Base-by-base conservation (phyloP, 306 rosid species). In the Cicer yamashitae region DNA sequence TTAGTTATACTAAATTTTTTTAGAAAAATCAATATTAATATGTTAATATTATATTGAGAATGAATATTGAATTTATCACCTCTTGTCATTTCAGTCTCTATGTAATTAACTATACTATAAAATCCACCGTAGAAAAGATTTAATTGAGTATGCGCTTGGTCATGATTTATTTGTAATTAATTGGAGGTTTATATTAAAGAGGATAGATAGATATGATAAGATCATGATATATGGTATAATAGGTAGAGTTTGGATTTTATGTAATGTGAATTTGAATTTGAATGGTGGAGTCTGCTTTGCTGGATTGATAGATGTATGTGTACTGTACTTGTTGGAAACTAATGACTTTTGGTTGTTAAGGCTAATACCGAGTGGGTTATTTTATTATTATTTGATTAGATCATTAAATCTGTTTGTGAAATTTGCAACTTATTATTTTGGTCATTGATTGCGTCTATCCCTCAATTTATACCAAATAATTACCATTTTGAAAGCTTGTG, bases 231-330 rank as follows among this genome's bases (percentile, higher is more conserved):
- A 56, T 0, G 38, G 34, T 30, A 52, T 69, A 50, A 25, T 67
- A 7, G 22, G 4, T 40, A 37, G 81, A 50, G 47, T 75, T 70
- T 43, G 79, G 50, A 56, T 52, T 61, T 74, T 25, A 47, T 78
- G 44, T 73, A 44, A 66, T 70, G 77, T 50, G 82, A 62, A 70
- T 77, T 10, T 71, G 79, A 72, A 82, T 60, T 10, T 71, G 79
- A 72, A 82, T 60, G 86, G 83, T 70, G 82, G 82, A 73, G 77
- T 61, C 70, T 77, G 76, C 67, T 74, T 46, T 67, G 13, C 9
- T 41, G 2, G 67, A 50, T n/a, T 10, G 8, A 10, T 50, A 25
- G 40, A 18, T 63, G n/a, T 38, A 2, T 37, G 7, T 9, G 7
- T 1, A 20, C 10, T 13, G 10, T 12, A 37, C 30, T 38, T 43